These are phyloP conservation scores for Zasmidium citrigriseum DNA, from an alignment of 2,329 filamentous ascomycete species.

Conservation along the genomic window DNA sequence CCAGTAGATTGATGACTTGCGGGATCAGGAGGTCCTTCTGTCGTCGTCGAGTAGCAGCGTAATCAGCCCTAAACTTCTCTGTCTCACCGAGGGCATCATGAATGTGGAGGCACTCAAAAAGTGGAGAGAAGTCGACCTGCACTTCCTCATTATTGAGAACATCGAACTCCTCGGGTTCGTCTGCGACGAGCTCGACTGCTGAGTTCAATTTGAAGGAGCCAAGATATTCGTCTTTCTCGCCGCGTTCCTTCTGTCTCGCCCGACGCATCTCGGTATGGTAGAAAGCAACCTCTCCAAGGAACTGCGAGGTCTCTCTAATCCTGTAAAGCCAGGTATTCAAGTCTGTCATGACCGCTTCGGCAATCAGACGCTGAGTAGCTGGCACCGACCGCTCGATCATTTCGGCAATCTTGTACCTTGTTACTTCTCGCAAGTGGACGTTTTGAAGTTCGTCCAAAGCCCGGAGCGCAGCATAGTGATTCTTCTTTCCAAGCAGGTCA, in stretches of 20 bases:
- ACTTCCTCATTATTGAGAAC: conserved; percentile 93
- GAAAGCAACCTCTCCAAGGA: conserved; percentile 92
- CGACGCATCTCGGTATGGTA: conserved; percentile 91
- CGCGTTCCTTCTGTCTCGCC: conserved; percentile 77
- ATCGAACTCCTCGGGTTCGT: conserved; percentile 94
- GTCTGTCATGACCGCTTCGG: conserved; percentile 95
- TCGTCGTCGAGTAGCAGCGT: conserved; percentile 83
- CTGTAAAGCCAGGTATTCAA: conserved; percentile 95
- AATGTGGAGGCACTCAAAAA: conserved; percentile 95
- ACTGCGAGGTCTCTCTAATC: conserved; percentile 94
- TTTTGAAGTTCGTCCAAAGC: conserved; percentile 95
- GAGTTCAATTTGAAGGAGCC: conserved; percentile 90
- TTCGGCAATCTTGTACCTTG: conserved; percentile 90
- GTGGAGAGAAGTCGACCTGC: conserved; percentile 88
- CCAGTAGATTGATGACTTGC: conserved; percentile 70
- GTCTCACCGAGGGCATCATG: conserved; percentile 91
- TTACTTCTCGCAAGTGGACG: conserved; percentile 91
- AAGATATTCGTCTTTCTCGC: conserved; percentile 73
- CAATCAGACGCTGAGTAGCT: conserved; percentile 86
- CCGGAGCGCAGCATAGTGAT: conserved; percentile 91
- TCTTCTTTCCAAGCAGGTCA: conserved; percentile 87
- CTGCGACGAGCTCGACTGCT: conserved; percentile 89
- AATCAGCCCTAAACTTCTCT: conserved; percentile 87
- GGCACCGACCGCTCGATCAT: conserved; percentile 96
- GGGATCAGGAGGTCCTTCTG: conserved; percentile 92